Evolutionary conservation across 331 rosid genomes (phyloP).

Genomic region (Phaseolus coccineus): DNA sequence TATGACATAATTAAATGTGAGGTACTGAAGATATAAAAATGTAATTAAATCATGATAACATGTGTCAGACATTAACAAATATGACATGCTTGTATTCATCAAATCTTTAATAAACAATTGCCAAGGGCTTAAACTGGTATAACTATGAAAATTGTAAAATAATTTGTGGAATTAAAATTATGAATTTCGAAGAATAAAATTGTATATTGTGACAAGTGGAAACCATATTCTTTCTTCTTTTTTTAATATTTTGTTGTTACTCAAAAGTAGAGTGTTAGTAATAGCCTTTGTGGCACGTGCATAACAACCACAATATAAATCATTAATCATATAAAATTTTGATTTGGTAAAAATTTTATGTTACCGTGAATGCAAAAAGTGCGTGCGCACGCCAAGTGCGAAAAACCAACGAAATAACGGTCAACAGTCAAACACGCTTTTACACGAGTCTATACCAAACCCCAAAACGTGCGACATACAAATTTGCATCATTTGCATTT

Average conservation of each 20-base stretch:
- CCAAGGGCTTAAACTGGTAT: no score
- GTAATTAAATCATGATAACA: no score
- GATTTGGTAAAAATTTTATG: background rate
- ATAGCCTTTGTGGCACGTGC: background rate
- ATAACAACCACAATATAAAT: background rate
- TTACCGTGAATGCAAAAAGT: background rate
- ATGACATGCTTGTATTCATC: no score
- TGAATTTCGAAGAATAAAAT: no score
- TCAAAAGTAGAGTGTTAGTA: background rate
- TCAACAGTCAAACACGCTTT: constrained; percentile 44
- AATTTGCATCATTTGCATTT: background rate
- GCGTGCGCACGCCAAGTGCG: constrained; percentile 41
- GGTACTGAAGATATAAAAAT: no score
- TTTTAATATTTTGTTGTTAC: background rate
- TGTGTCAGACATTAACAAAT: no score
- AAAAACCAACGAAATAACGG: constrained; percentile 7
- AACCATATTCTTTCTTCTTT: no score
- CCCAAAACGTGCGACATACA: background rate
- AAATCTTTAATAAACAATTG: no score
- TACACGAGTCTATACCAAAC: constrained; percentile 15
- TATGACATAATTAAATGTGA: no score
- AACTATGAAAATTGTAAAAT: no score
- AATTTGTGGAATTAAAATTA: no score
- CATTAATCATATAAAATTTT: background rate
- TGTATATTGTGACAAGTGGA: no score